Conservation (phyloP, 2,329 filamentous ascomycete genomes). For the Coccinonectria pachysandricola region DNA sequence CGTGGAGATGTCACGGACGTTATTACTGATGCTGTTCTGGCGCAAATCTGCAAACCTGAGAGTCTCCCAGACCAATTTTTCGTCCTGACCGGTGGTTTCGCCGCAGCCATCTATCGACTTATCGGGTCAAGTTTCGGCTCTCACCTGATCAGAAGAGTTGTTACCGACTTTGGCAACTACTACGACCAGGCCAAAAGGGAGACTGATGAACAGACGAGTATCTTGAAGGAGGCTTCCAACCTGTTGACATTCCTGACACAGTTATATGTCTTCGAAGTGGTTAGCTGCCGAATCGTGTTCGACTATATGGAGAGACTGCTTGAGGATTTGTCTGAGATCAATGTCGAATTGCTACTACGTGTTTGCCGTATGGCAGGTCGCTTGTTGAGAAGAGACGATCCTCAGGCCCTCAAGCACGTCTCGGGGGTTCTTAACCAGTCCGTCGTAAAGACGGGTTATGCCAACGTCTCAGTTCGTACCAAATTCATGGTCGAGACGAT, state of each 20-base stretch:
- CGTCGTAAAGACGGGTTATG: constrained; percentile 55
- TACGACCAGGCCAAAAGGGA: constrained; percentile 39
- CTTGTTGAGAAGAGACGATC: constrained; percentile 80
- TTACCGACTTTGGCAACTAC: constrained; percentile 61
- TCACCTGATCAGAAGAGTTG: constrained; percentile 68
- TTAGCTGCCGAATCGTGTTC: constrained; percentile 75
- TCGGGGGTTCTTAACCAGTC: constrained; percentile 67
- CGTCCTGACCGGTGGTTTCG: constrained; percentile 81
- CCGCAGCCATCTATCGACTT: constrained; percentile 77
- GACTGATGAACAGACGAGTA: constrained; percentile 28
- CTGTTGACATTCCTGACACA: constrained; percentile 74
- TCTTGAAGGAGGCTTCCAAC: constrained; percentile 46
- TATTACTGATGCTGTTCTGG: constrained; percentile 66
- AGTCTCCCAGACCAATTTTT: constrained; percentile 79
- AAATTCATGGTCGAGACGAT: constrained; percentile 98
- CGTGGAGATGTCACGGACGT: constrained; percentile 81
- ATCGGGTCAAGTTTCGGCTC: constrained; percentile 85
- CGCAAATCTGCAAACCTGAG: constrained; percentile 70
- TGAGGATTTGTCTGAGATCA: constrained; percentile 64
- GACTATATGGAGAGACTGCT: constrained; percentile 81
- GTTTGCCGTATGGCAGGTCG: constrained; percentile 75
- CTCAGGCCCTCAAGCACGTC: constrained; percentile 80
- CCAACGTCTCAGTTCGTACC: constrained; percentile 71
- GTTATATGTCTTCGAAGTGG: constrained; percentile 84
- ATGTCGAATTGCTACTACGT: constrained; percentile 78